These are phyloP conservation scores for Sapria himalayana DNA, from an alignment of 345 rosid species.

Conservation along the genomic window DNA sequence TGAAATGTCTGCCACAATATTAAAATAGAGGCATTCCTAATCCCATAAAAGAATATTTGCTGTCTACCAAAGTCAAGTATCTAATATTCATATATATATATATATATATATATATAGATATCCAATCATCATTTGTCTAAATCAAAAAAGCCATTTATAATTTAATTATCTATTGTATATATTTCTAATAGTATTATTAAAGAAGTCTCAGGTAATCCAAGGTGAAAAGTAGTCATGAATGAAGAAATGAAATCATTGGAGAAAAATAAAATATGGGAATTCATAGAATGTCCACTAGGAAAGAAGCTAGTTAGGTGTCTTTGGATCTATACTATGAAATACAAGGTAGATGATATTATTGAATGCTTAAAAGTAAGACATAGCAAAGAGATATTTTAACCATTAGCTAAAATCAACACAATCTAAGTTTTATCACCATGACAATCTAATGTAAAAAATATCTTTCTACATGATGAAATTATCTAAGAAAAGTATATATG, in stretches of 20 bases:
- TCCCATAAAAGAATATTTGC: not conserved
- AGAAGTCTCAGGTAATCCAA: not conserved
- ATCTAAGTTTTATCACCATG: not conserved
- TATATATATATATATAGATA: no score
- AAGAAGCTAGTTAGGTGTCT: not conserved
- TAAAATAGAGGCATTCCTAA: not conserved
- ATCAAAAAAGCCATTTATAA: not conserved
- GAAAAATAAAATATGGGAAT: not conserved
- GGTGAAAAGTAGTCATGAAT: not conserved
- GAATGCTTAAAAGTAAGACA: not conserved
- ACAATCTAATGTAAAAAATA: no score
- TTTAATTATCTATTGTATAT: not conserved
- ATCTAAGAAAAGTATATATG: not conserved
- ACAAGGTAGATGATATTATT: no score
- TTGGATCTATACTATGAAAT: not conserved
- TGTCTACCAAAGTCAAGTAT: not conserved
- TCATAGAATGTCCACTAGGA: not conserved
- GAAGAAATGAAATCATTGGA: not conserved
- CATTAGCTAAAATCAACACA: not conserved
- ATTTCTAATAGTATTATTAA: not conserved
- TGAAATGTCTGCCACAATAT: not conserved
- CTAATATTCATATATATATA: no score
- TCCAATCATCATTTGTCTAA: not conserved
- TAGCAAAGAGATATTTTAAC: not conserved
- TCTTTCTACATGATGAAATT: not conserved